Evolutionary conservation across 129 eudicot genomes (phyloP), one percentile per base, ranked within the genome.

Genomic region (Centella asiatica): DNA sequence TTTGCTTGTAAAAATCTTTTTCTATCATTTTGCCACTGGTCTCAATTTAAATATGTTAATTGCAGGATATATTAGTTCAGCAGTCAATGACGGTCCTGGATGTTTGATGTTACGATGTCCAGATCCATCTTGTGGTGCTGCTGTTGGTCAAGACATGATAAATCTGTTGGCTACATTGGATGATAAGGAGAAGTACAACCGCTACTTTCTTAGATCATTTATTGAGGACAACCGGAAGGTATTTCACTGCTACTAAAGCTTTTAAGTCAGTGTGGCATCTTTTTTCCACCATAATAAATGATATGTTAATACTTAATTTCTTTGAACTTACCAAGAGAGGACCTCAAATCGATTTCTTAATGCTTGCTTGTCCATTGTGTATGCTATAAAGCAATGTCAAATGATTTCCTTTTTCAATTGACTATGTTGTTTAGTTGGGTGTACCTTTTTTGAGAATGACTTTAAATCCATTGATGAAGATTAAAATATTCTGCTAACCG

Each of bases 71-170:
- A 69, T 83, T 33, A 77, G 83, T 71, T 76, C 95, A 27, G 56
- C 97, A 62, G 75, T 90, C 24, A 90, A 81, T 75, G 97, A 81
- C 77, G 97, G 97, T 46, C 97, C 97, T 33, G 97, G 97, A 67
- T 90, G 97, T 77, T 80, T 90, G 74, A 84, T 66, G 83, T 77
- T 90, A 76, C 82, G 97, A 50, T 90, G 97, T 69, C 97, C 97
- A 67, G 97, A 86, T 79, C 97, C 97, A 66, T 86, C 95, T 55
- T 90, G 97, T 73, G 46, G 75, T 63, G 93, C 95, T 64, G 95
- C 94, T 73, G 78, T 90, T 65, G 93, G 97, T 72, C 93, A 83
- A 69, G 95, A 83, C 77, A 90, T 90, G 95, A 77, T 87, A 69
- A 71, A 74, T 60, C 13, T 59, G 31, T 71, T 83, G 78, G 87